Evolutionary conservation across 164 flowering plant genomes (phyloP).

Genomic region (Buxus sempervirens): DNA sequence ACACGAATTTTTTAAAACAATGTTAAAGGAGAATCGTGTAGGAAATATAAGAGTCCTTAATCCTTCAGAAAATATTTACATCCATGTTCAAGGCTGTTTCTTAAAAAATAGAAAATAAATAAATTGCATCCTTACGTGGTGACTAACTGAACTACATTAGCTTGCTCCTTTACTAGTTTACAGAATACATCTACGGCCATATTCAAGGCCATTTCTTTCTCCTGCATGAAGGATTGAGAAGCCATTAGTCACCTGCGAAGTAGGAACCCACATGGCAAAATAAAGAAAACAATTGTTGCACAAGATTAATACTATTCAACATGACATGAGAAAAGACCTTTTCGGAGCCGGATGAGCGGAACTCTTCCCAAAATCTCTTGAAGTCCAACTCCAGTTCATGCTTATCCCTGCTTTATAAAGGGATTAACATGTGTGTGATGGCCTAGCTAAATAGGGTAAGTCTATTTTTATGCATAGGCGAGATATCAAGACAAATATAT

Average conservation of each 20-base stretch:
- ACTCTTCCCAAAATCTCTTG: conserved; percentile 98
- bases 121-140: conserved; percentile 51
- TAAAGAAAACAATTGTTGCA: neutral
- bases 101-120: neutral
- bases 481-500: neutral
- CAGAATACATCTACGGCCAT: conserved; percentile 87
- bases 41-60: too few species aligned
- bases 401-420: conserved; percentile 58
- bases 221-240: conserved; percentile 53
- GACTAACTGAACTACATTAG: conserved; percentile 83
- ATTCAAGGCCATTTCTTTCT: conserved; percentile 95
- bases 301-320: neutral
- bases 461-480: neutral
- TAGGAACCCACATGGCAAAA: neutral
- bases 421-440: neutral
- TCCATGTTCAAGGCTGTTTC: too few species aligned
- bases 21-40: too few species aligned
- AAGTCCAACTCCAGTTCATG: conserved; percentile 97
- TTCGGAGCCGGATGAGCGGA: conserved; percentile 94
- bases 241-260: conserved; percentile 16
- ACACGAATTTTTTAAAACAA: too few species aligned
- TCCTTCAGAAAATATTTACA: too few species aligned
- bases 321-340: conserved; percentile 45
- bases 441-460: neutral
- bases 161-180: conserved; percentile 88